phyloP scores from a whole-genome alignment of 106 monocot species.

The Amphibolis antarctica region DNA sequence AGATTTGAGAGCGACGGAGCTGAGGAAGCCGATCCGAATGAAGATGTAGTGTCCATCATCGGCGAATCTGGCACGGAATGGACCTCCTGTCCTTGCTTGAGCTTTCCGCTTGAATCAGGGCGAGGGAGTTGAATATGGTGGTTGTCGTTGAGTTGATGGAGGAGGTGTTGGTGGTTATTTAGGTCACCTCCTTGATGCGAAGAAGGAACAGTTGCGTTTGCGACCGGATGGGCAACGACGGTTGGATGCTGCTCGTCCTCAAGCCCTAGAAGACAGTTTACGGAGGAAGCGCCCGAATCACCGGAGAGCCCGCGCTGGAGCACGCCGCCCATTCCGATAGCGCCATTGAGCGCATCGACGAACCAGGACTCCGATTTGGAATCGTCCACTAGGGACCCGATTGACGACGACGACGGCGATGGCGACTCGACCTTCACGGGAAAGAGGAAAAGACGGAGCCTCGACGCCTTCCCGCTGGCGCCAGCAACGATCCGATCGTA shows the following conservation, averaged over 20 bases:
- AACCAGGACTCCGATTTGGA: constrained; percentile 88
- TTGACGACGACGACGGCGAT: constrained; percentile 58
- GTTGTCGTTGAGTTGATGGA: neutral
- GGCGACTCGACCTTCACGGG: constrained; percentile 38
- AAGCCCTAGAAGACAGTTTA: constrained; percentile 72
- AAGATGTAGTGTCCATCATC: constrained; percentile 58
- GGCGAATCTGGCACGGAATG: constrained; percentile 72
- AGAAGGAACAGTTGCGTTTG: constrained; percentile 19
- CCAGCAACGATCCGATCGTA: constrained; percentile 49
- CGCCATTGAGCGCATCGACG: constrained; percentile 74
- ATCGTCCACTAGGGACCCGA: constrained; percentile 66
- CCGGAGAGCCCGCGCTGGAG: constrained; percentile 36
- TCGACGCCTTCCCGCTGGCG: constrained; percentile 16
- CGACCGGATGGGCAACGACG: constrained; percentile 18
- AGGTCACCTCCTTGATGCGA: constrained; percentile 2
- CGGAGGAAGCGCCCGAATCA: constrained; percentile 40
- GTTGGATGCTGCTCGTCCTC: constrained; percentile 23
- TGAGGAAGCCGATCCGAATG: constrained; percentile 68
- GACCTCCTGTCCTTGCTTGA: constrained; percentile 24
- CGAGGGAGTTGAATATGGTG: constrained; percentile 19
- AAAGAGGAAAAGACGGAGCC: constrained; percentile 75
- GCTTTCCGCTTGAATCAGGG: constrained; percentile 34
- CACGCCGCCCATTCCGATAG: constrained; percentile 37
- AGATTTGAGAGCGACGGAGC: constrained; percentile 69
- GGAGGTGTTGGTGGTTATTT: constrained; percentile 6